Evolutionary conservation across 2,329 filamentous ascomycete species (phyloP), one percentile per base, ranked within the genome.

Genomic region (Chaetothyriales sp.): DNA sequence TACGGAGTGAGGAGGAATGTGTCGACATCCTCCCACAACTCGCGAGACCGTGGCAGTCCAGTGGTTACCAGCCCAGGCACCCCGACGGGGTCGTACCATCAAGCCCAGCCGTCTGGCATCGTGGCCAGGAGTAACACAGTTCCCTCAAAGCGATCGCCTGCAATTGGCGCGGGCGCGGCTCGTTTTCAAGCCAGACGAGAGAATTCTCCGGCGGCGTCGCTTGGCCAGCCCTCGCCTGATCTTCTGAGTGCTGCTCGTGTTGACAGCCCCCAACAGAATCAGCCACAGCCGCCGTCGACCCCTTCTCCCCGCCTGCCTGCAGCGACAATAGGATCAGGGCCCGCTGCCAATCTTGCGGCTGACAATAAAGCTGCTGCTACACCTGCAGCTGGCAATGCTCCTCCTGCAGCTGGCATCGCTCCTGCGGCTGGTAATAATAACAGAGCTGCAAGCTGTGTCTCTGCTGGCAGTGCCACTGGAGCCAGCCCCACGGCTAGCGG

Each of bases 21-120:
- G 48, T 96, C 92, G 2, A 86, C 88, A 0, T 94, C 89, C 3
- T 96, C 92, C n/a, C 80, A 82, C 59, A 81, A 86, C 58, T 95
- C 89, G 4, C 79, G 83, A 53, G 57, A 57, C 44, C 47, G 58
- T 15, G 75, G 81, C 53, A 89, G 88, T 20, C 81, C 79, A 54
- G 83, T 78, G 51, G 75, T 78, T 22, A 79, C 82, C 6, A 86
- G 80, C 49, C 86, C 87, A 0, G 78, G 74, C 49, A 84, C 72
- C 3, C 66, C 75, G 50, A 69, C 69, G 2, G 65, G 73, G 22
- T 75, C 56, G 65, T 68, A 25, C 75, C 36, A 46, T 8, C 52
- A 36, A 45, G 52, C 47, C 32, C 46, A 26, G 12, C 6, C 36
- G 9, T 48, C 79, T 45, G 70, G 72, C 43, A 77, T 79, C 44